Percentiles rank a stretch among this genome's conserved stretches.
phyloP scores from a whole-genome alignment of 208 protist genomes.

The Trypanosoma caninum region DNA sequence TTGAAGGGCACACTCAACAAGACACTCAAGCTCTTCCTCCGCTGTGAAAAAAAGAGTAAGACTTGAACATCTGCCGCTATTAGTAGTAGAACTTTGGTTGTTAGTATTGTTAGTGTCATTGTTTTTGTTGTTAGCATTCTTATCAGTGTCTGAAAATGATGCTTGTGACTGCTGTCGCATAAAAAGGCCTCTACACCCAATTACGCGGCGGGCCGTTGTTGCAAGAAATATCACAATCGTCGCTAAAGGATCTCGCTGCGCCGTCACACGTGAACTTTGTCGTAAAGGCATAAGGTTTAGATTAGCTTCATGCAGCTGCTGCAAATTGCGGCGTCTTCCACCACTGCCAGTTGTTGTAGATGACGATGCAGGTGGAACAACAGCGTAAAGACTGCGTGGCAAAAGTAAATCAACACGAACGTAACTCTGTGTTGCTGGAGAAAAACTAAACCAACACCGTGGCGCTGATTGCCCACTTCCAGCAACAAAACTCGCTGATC shows the following conservation, averaged over 20 bases:
- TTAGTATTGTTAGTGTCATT: neutral
- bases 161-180: neutral
- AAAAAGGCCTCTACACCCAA: slow-evolving; percentile 27
- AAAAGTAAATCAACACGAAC: slow-evolving; percentile 25
- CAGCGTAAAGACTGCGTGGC: slow-evolving; percentile 8
- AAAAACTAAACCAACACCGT: slow-evolving; percentile 12
- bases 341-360: neutral
- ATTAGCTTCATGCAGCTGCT: slow-evolving; percentile 12
- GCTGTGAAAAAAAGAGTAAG: neutral
- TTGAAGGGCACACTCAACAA: slow-evolving; percentile 32
- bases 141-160: neutral
- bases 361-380: slow-evolving; percentile 7
- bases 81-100: neutral
- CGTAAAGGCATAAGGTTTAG: slow-evolving; percentile 7
- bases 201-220: slow-evolving; percentile 41
- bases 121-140: neutral
- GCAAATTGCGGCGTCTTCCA: neutral
- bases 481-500: neutral
- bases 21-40: slow-evolving; percentile 27
- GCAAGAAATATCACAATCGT: slow-evolving; percentile 36
- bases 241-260: slow-evolving; percentile 41
- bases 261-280: slow-evolving; percentile 17
- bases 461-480: neutral
- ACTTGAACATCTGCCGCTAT: neutral
- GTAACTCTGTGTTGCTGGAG: slow-evolving; percentile 17